Conservation (phyloP, 73 alveolate species). For the Paramecium primaurelia region DNA sequence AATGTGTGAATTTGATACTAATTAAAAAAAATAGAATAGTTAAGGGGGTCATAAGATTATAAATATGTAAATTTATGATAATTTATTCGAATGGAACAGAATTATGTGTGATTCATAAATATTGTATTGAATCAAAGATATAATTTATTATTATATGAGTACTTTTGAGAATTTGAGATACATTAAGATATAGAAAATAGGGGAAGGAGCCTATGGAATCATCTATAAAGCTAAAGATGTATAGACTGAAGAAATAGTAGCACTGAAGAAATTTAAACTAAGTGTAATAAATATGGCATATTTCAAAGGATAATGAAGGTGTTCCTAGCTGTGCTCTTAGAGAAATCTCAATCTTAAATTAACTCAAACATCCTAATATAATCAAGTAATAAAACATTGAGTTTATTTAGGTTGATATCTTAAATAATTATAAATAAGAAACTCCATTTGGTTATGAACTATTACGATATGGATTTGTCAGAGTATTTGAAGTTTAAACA, state of each 20-base stretch:
- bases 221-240: slow-evolving; percentile 39
- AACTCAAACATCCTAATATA: slow-evolving; percentile 42
- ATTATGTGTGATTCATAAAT: background rate
- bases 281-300: background rate
- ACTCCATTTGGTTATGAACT: slow-evolving; percentile 23
- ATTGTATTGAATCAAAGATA: background rate
- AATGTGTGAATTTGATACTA: background rate
- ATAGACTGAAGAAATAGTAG: slow-evolving; percentile 31
- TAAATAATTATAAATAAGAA: background rate
- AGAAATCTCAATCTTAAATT: slow-evolving; percentile 42
- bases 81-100: background rate
- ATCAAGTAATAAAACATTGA: background rate
- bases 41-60: background rate
- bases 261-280: slow-evolving; percentile 31
- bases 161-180: background rate
- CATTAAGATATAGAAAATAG: slow-evolving; percentile 31
- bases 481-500: background rate
- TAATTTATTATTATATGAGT: background rate
- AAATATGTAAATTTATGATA: background rate
- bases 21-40: background rate
- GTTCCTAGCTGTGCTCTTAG: slow-evolving; percentile 51
- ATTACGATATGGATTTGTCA: background rate
- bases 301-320: slow-evolving; percentile 5
- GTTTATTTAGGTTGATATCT: background rate
- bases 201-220: slow-evolving; percentile 52